Percentiles rank a stretch among this genome's conserved stretches.
Conservation (phyloP, 257 asterid species). For the Verbascum thapsus region DNA sequence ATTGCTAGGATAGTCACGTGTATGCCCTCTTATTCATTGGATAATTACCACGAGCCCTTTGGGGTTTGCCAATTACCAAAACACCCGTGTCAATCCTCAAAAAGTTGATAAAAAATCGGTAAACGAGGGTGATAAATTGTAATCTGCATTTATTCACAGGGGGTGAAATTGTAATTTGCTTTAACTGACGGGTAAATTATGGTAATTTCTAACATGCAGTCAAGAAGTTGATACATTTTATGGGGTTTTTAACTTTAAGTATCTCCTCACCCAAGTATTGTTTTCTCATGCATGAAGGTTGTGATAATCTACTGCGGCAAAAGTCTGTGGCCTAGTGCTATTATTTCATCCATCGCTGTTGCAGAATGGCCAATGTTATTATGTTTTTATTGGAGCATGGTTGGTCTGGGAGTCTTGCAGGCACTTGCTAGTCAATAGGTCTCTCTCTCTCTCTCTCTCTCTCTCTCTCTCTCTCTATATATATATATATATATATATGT, state of each 20-base stretch:
- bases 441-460: slow-evolving; percentile 23
- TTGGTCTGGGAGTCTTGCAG: slow-evolving; percentile 82
- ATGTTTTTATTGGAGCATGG: slow-evolving; percentile 73
- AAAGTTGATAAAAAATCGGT: too few relatives aligned
- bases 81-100: too few relatives aligned
- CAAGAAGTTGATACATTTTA: background rate
- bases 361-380: slow-evolving; percentile 68
- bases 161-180: background rate
- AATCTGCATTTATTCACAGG: too few relatives aligned
- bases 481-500: too few relatives aligned
- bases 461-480: too few relatives aligned
- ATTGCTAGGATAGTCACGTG: too few relatives aligned
- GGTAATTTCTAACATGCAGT: background rate
- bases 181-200: background rate
- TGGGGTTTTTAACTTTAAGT: background rate
- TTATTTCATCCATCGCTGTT: slow-evolving; percentile 64
- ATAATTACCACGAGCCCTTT: too few relatives aligned
- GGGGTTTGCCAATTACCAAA: too few relatives aligned
- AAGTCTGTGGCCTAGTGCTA: slow-evolving; percentile 55
- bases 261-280: slow-evolving; percentile 3
- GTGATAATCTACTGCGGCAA: slow-evolving; percentile 47
- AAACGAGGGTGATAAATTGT: too few relatives aligned
- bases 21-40: too few relatives aligned
- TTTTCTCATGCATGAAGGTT: slow-evolving; percentile 41
- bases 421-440: slow-evolving; percentile 77